Evolutionary conservation across 176 grass and related monocot genomes (phyloP).

Genomic region (Carex pumila): DNA sequence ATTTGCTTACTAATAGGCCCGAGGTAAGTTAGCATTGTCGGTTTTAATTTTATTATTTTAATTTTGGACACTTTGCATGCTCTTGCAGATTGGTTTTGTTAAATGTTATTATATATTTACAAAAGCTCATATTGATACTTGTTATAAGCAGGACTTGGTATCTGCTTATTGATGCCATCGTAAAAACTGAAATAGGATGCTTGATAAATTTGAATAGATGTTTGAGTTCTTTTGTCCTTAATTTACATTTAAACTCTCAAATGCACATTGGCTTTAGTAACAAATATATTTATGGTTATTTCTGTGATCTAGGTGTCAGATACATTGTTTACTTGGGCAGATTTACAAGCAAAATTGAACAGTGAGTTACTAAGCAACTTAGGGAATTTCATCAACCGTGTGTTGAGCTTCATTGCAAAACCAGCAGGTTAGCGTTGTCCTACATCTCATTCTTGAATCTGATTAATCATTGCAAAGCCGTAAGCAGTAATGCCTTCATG

Average conservation of each 20-base stretch:
- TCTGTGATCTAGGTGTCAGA: conserved; percentile 66
- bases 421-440: conserved; percentile 43
- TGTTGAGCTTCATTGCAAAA: conserved; percentile 92
- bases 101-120: neutral
- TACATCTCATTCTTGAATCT: conserved; percentile 9
- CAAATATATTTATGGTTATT: neutral
- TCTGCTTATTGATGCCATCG: neutral
- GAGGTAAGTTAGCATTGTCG: conserved; percentile 45
- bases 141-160: neutral
- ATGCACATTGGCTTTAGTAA: neutral
- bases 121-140: neutral
- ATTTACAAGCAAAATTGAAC: conserved; percentile 93
- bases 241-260: neutral
- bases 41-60: conserved; percentile 15
- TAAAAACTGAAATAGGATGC: neutral
- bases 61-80: neutral
- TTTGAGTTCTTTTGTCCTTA: neutral
- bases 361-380: conserved; percentile 77
- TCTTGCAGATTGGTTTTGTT: neutral
- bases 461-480: neutral
- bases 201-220: neutral
- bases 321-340: conserved; percentile 88
- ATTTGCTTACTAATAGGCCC: conserved; percentile 88
- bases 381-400: conserved; percentile 91
- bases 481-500: neutral